Evolutionary conservation across 148 eudicot species (phyloP), one percentile per base, ranked within the genome.

Genomic region (Rhododendron williamsianum): DNA sequence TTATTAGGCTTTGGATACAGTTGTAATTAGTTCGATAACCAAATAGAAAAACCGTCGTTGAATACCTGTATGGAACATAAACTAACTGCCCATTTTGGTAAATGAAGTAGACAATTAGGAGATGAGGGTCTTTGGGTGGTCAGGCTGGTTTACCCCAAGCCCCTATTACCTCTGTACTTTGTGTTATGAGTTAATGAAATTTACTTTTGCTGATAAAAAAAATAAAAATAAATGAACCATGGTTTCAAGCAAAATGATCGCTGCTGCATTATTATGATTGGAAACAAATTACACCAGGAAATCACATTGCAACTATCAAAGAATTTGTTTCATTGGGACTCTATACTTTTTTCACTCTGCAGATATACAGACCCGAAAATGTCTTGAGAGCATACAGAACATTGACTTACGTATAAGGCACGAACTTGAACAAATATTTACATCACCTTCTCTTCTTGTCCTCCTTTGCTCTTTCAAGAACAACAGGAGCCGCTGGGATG

Each of bases 401-500:
- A 83, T 45, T 41, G 11, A n/a, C 45, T 43, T 30, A 83, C 85
- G 48, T 15, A 3, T 1, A 83, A 15, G 16, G 12, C 9, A 16
- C 1, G 23, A 5, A 25, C 36, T 4, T 41, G 9, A 3, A 83
- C 78, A 72, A 30, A 41, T 30, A 76, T 76, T 33, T 85, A 52
- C 78, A 83, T 87, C 82, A 92, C 87, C 83, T 93, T 25, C 85
- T 90, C 90, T 96, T 96, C 90, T 94, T 96, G 60, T 93, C 94
- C 52, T 96, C 98, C 45, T 91, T 88, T 6, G 82, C 88, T 86
- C 90, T 90, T 85, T 93, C 94, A 11, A 96, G 94, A 46, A 92
- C 76, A 35, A 96, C 98, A 3, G 98, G 99, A 83, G 99, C 98
- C 2, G 95, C 98, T 4, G 99, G 99, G 83, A 96, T 93, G 85